A percentile compares a stretch with the other conserved stretches of the same genome.
phyloP scores from a whole-genome alignment of 805 yeast species.

The Kregervanrija delftensis region DNA sequence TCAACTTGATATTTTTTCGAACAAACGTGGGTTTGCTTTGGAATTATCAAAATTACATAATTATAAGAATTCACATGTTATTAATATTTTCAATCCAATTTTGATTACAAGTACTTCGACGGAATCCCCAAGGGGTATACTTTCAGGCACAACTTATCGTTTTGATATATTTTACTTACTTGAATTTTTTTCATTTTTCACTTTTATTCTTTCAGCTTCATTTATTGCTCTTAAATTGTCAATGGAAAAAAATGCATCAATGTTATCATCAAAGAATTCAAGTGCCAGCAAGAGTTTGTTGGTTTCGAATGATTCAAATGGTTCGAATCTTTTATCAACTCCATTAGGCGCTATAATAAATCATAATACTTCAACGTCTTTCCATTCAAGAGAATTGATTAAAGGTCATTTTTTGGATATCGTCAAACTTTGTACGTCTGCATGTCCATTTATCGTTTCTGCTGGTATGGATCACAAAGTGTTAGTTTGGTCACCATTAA shows the following conservation, averaged over 20 bases:
- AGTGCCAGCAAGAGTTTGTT: background rate
- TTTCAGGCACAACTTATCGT: conserved; percentile 28
- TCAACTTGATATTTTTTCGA: conserved; percentile 17
- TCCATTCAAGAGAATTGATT: conserved; percentile 33
- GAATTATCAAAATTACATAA: conserved; percentile 15
- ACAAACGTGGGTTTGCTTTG: conserved; percentile 25
- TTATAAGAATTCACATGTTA: background rate
- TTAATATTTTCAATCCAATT: conserved; percentile 1
- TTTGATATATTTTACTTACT: conserved; percentile 46
- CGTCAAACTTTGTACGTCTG: conserved; percentile 51
- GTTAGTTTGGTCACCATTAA: conserved; percentile 66
- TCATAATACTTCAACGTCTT: conserved; percentile 1
- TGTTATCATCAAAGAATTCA: background rate
- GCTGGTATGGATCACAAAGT: conserved; percentile 71
- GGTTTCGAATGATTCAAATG: background rate
- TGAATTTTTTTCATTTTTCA: conserved; percentile 47
- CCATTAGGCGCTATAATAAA: too few species aligned
- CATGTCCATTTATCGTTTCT: conserved; percentile 58
- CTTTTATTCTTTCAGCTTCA: conserved; percentile 45
- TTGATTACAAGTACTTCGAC: background rate
- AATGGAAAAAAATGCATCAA: conserved; percentile 22
- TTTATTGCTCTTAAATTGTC: conserved; percentile 37
- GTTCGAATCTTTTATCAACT: background rate
- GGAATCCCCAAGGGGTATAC: background rate
- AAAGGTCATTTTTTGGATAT: conserved; percentile 59